Evolutionary conservation across 2,329 filamentous ascomycete species (phyloP), one percentile per base, ranked within the genome.

Genomic region (Fusarium citri): DNA sequence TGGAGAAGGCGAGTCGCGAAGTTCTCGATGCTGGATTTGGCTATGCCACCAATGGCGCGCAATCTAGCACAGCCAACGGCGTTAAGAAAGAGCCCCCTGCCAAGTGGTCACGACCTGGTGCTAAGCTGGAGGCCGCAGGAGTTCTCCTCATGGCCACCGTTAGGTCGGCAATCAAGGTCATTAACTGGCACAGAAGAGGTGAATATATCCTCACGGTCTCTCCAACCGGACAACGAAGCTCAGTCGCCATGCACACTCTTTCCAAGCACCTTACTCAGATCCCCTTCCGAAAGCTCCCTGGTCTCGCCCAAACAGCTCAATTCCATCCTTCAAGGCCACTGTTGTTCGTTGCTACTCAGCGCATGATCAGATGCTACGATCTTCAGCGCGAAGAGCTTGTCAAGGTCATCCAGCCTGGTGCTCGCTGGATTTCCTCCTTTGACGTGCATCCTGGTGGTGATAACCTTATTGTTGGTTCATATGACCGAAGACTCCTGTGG

Each of bases 301-400:
- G 91, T 49, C 86, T 92, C 59, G 87, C 94, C 3, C 95, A 98
- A 81, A 92, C 92, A 2, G 94, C 94, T 7, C 93, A 94, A 73
- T 99, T 99, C 87, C 97, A 99, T 80, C 96, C 96, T 3, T 93
- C 91, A 42, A 91, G 94, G 72, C 94, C 96, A 0, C 89, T 97
- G 51, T 94, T 99, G 83, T 98, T 98, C 78, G 93, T 99, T 58
- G 96, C 96, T 5, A 98, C 97, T 14, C 94, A 97, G 80, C 92
- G 95, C 74, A 92, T 92, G 61, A 94, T 99, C 76, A 92, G 96
- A 59, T 92, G 93, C 76, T 99, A 99, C 82, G 96, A 99, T 79
- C 87, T 99, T 47, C 92, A 95, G 71, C 91, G 91, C 75, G 94
- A 98, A 78, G 92, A 97, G 76, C 89, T 99, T 34, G 88, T 98